These are phyloP conservation scores for Cucurbita pepo DNA, from an alignment of 306 rosid genomes.

Conservation along the genomic window DNA sequence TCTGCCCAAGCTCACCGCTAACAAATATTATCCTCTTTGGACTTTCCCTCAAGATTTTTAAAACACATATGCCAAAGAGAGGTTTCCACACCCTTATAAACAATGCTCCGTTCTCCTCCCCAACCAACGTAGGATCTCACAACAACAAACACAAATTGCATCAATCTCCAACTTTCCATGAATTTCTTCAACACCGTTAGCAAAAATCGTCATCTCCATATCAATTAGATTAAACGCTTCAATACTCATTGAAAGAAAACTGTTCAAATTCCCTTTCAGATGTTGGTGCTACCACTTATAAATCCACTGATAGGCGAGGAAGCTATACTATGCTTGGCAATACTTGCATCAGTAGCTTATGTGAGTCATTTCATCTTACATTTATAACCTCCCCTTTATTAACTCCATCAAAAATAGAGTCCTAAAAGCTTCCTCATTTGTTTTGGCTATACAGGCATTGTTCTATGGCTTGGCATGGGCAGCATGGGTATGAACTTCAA, in stretches of 20 bases:
- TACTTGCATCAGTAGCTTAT: slow-evolving; percentile 68
- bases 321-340: slow-evolving; percentile 45
- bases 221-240: not conserved
- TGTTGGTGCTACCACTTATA: slow-evolving; percentile 54
- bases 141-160: not conserved
- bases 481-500: slow-evolving; percentile 43
- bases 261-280: slow-evolving; percentile 21
- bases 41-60: too few species aligned
- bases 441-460: slow-evolving; percentile 37
- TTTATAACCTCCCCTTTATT: not conserved
- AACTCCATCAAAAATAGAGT: not conserved
- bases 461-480: slow-evolving; percentile 86
- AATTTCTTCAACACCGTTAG: not conserved
- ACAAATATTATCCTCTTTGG: too few species aligned
- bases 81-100: too few species aligned
- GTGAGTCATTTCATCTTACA: slow-evolving; percentile 24
- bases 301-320: slow-evolving; percentile 81
- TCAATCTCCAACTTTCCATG: not conserved
- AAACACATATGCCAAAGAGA: too few species aligned
- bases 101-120: too few species aligned
- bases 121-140: too few species aligned
- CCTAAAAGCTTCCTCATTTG: slow-evolving; percentile 2
- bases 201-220: not conserved
- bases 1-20: too few species aligned
- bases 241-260: not conserved